Evolutionary conservation across 2,329 filamentous ascomycete genomes (phyloP), one percentile per base, ranked within the genome.

Genomic region (Phaeosphaeriaceae sp.): DNA sequence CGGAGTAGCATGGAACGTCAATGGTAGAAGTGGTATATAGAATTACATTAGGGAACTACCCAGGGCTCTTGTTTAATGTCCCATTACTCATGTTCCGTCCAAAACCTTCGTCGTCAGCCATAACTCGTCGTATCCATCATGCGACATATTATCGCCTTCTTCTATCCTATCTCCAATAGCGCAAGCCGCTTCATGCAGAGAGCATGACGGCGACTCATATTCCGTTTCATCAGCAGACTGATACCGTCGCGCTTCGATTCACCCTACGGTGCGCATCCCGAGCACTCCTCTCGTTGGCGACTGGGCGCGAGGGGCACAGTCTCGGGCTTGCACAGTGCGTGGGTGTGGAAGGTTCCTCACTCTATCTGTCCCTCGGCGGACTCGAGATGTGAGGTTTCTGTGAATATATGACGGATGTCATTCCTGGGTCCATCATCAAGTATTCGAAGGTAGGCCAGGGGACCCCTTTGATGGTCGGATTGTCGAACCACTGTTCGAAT

Each of bases 401-500:
- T 13, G 15, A 6, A 36, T 36, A 13, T 13, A 13, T 36, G 31
- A 36, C 31, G 31, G 7, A 36, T 36, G 31, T 7, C 31, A 13
- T 13, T 27, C 25, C 25, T 27, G 15, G 17, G 4, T n/a, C 36
- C 36, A 40, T 36, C 31, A 36, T 40, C 36, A 13, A n/a, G 36
- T 40, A 17, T 40, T 40, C 2, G 36, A 17, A 15, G 15, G 36
- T 15, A 40, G 36, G n/a, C 36, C 17, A n/a, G 36, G 36, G 17
- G 36, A 40, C 17, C 15, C 36, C 36, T n/a, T 40, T 13, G 36
- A 15, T n/a, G 46, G 46, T 48, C 3, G 17, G 15, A 19, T 4
- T 5, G 24, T n/a, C 5, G 58, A 56, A 47, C 50, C 47, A 42
- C 58, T 65, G 15, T 70, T 53, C 20, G n/a, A n/a, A n/a, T n/a